Percentiles rank a stretch among this genome's conserved stretches.
Evolutionary conservation across 2,329 filamentous ascomycete genomes (phyloP).

Genomic region (Pyrenophora tritici-repentis): DNA sequence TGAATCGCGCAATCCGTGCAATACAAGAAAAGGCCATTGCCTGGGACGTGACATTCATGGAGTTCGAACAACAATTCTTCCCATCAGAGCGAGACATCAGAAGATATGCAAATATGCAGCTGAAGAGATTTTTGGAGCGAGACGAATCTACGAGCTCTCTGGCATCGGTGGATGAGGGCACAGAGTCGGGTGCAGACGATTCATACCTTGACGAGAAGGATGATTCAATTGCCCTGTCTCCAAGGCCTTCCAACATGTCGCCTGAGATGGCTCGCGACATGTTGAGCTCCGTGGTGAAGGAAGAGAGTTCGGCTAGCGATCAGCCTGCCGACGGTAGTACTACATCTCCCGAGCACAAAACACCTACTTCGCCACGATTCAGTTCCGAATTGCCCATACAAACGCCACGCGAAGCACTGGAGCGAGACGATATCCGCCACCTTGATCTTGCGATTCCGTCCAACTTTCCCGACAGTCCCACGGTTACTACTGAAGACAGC

Average conservation of each 20-base stretch:
- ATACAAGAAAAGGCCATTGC: slow-evolving; percentile 92
- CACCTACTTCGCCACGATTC: slow-evolving; percentile 15
- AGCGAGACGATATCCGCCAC: slow-evolving; percentile 63
- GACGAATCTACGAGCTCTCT: slow-evolving; percentile 80
- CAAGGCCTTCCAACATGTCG: slow-evolving; percentile 53
- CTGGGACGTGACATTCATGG: slow-evolving; percentile 88
- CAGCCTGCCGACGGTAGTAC: slow-evolving; percentile 11
- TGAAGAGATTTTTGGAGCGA: slow-evolving; percentile 90
- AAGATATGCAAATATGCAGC: slow-evolving; percentile 85
- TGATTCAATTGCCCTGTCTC: slow-evolving; percentile 34
- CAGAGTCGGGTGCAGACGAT: slow-evolving; percentile 52
- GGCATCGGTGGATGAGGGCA: slow-evolving; percentile 68
- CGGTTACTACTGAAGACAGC: slow-evolving; percentile 27
- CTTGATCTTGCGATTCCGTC: slow-evolving; percentile 63
- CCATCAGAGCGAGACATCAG: slow-evolving; percentile 95
- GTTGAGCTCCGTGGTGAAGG: slow-evolving; percentile 67
- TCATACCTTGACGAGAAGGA: slow-evolving; percentile 38
- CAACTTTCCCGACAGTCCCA: slow-evolving; percentile 38
- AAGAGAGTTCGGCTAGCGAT: slow-evolving; percentile 54
- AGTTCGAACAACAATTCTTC: slow-evolving; percentile 92
- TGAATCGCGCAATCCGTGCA: slow-evolving; percentile 85
- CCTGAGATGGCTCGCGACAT: slow-evolving; percentile 68
- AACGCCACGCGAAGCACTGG: slow-evolving; percentile 43
- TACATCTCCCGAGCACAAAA: slow-evolving; percentile 9
- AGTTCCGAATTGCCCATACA: slow-evolving; percentile 31